Evolutionary conservation across 2,329 filamentous ascomycete species (phyloP).

Genomic region (Trichoderma cornu-damae): DNA sequence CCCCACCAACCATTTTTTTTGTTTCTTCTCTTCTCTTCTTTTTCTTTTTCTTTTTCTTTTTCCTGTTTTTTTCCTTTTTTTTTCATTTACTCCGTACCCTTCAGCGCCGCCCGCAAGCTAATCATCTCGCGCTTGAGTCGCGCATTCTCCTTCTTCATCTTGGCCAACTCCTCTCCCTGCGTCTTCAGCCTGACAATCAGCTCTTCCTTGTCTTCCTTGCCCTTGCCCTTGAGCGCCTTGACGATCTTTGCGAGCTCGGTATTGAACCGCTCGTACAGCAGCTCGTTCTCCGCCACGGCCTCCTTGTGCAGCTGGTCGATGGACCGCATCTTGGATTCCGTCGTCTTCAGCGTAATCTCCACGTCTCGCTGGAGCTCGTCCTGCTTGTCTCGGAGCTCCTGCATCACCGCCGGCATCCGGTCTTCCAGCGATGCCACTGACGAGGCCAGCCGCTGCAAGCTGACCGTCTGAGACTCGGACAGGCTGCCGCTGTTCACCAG

Average conservation of each 20-base stretch:
- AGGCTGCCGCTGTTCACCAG: slow-evolving; percentile 42
- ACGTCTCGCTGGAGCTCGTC: slow-evolving; percentile 64
- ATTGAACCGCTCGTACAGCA: slow-evolving; percentile 88
- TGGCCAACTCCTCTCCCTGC: slow-evolving; percentile 68
- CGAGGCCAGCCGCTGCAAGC: slow-evolving; percentile 47
- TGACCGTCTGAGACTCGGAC: slow-evolving; percentile 31
- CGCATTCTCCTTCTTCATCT: slow-evolving; percentile 79
- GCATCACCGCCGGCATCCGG: slow-evolving; percentile 55
- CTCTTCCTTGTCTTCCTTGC: slow-evolving; percentile 74
- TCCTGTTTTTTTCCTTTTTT: too few relatives aligned
- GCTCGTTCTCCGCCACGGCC: slow-evolving; percentile 82
- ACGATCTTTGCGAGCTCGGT: slow-evolving; percentile 81
- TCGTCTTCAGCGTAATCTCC: slow-evolving; percentile 64
- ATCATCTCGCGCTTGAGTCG: slow-evolving; percentile 76
- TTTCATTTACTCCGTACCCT: slow-evolving; percentile 40
- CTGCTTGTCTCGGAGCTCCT: slow-evolving; percentile 57
- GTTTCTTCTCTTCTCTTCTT: too few relatives aligned
- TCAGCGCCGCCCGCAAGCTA: slow-evolving; percentile 56
- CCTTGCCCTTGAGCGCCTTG: slow-evolving; percentile 65
- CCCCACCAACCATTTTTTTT: too few relatives aligned
- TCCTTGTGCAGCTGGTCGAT: slow-evolving; percentile 89
- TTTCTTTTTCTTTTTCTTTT: too few relatives aligned
- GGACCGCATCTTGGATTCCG: slow-evolving; percentile 71
- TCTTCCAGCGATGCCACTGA: slow-evolving; percentile 64
- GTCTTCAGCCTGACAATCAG: slow-evolving; percentile 66